phyloP scores from a whole-genome alignment of 495 filamentous ascomycete genomes.

The Penicillium longicatenatum region DNA sequence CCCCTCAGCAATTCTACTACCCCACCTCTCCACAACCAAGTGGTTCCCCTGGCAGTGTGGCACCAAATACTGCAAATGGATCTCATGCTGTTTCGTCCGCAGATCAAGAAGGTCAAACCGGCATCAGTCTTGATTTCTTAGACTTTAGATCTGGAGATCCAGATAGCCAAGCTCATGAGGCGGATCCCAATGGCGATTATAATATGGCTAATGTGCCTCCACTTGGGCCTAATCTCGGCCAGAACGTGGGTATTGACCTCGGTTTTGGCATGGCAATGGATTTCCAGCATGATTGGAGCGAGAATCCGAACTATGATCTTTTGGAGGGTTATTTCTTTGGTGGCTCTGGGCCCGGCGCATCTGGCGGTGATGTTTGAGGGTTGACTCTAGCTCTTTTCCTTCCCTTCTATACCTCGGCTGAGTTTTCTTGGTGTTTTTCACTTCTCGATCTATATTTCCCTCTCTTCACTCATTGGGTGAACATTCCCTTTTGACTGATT shows the following conservation, averaged over 20 bases:
- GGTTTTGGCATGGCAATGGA: conserved; percentile 76
- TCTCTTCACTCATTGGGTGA: conserved; percentile 7
- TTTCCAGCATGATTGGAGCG: conserved; percentile 77
- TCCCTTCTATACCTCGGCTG: not conserved
- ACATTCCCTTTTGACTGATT: not conserved
- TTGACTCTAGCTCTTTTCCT: conserved; percentile 5
- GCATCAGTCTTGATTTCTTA: conserved; percentile 42
- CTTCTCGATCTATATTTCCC: conserved; percentile 8
- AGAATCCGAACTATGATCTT: conserved; percentile 77
- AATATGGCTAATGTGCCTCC: conserved; percentile 31
- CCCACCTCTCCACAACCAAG: conserved; percentile 43
- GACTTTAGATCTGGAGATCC: conserved; percentile 38
- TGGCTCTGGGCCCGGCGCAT: conserved; percentile 37
- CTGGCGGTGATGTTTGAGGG: conserved; percentile 29
- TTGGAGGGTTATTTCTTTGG: conserved; percentile 96
- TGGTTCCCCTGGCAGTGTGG: conserved; percentile 36
- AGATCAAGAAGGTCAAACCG: conserved; percentile 33
- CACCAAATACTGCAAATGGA: conserved; percentile 20
- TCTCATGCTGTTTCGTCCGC: conserved; percentile 20
- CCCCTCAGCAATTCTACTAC: conserved; percentile 40
- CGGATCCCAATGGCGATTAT: conserved; percentile 37
- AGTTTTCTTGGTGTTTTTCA: conserved; percentile 4
- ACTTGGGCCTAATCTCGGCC: conserved; percentile 42
- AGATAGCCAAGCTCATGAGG: conserved; percentile 29
- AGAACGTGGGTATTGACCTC: conserved; percentile 62